Percentiles rank a stretch among this genome's conserved stretches.
phyloP scores from a whole-genome alignment of 2,329 filamentous ascomycete species.

The Venturia nashicola region DNA sequence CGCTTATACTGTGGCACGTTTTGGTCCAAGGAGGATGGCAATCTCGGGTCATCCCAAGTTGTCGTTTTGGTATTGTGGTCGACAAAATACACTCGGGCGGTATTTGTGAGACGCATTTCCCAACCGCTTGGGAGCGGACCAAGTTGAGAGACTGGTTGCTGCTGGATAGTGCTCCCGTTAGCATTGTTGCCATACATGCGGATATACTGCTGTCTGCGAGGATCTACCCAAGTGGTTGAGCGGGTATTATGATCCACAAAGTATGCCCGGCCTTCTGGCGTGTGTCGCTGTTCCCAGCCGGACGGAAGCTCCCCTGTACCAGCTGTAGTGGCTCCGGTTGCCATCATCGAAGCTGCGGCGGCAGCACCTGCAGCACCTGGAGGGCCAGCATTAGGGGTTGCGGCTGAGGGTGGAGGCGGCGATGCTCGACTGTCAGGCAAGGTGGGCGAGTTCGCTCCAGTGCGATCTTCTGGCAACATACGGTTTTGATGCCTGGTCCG shows the following conservation, averaged over 20 bases:
- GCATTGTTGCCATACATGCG: constrained; percentile 85
- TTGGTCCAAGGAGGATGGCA: constrained; percentile 92
- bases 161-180: constrained; percentile 73
- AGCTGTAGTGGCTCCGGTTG: constrained; percentile 85
- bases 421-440: constrained; percentile 41
- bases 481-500: constrained; percentile 88
- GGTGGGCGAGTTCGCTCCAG: constrained; percentile 82
- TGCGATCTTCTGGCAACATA: constrained; percentile 89
- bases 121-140: constrained; percentile 92
- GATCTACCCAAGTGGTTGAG: constrained; percentile 97
- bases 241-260: constrained; percentile 98
- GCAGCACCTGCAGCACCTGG: constrained; percentile 35
- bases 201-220: constrained; percentile 93
- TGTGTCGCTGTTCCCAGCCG: constrained; percentile 93
- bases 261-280: constrained; percentile 86
- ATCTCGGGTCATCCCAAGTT: constrained; percentile 92
- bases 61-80: constrained; percentile 99
- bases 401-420: constrained; percentile 22
- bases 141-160: constrained; percentile 93
- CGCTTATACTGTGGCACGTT: constrained; percentile 99
- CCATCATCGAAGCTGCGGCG: constrained; percentile 72
- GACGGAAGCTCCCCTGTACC: constrained; percentile 90
- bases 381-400: constrained; percentile 18
- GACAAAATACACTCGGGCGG: constrained; percentile 94
- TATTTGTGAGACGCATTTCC: constrained; percentile 99